These are phyloP conservation scores for Alternaria metachromatica DNA, from an alignment of 2,329 filamentous ascomycete genomes.

Conservation along the genomic window DNA sequence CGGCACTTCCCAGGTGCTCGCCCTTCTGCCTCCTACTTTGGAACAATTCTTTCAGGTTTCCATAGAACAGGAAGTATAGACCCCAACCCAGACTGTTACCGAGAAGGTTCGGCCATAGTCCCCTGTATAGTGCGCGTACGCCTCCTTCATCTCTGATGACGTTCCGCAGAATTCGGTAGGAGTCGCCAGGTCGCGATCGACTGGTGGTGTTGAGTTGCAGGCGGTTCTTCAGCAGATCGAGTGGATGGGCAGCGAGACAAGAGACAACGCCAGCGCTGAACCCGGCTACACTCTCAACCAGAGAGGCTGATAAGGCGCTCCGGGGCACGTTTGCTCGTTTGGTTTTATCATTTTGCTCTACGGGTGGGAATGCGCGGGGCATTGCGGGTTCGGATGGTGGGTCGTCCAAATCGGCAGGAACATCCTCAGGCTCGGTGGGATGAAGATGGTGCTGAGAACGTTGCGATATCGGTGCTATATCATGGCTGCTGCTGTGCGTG, in stretches of 20 bases:
- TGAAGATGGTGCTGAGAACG: neutral
- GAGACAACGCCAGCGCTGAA: conserved; percentile 87
- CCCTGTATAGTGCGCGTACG: conserved; percentile 80
- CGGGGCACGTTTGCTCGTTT: conserved; percentile 39
- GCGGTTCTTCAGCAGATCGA: conserved; percentile 96
- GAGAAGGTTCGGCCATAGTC: conserved; percentile 85
- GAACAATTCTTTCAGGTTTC: conserved; percentile 64
- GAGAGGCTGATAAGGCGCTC: conserved; percentile 64
- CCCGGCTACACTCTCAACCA: conserved; percentile 87
- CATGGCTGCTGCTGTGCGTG: conserved; percentile 6
- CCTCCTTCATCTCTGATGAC: conserved; percentile 63
- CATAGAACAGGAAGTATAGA: conserved; percentile 84
- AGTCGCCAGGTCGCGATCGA: conserved; percentile 59
- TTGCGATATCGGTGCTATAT: neutral
- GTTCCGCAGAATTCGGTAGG: conserved; percentile 59
- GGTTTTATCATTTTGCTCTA: conserved; percentile 49
- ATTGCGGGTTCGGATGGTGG: conserved; percentile 42
- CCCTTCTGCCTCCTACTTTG: conserved; percentile 49
- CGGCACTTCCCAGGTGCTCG: conserved; percentile 63
- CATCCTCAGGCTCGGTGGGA: conserved; percentile 27
- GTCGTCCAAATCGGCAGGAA: conserved; percentile 16
- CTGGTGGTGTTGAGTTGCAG: conserved; percentile 68
- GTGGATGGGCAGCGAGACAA: conserved; percentile 86
- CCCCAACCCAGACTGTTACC: conserved; percentile 92
- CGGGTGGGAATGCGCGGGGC: conserved; percentile 58